Base-by-base conservation (phyloP, 192 early-diverging fungal species). In the Entomortierella parvispora region DNA sequence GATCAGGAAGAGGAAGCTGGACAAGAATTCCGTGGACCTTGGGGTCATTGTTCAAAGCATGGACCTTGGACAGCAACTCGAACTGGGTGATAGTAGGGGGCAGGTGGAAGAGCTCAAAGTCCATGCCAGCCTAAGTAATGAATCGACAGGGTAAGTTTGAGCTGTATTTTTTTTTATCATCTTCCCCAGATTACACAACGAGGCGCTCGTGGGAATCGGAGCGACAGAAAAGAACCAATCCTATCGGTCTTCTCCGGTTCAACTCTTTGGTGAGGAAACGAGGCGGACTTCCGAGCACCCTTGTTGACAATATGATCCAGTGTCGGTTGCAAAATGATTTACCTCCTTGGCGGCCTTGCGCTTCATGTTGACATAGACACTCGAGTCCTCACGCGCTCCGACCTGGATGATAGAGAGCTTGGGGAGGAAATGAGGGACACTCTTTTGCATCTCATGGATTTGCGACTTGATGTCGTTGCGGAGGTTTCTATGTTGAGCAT, bases 341-440 rank as follows among this genome's bases (percentile, higher is more conserved):
- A 96, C 90, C 86, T 98, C 95, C 33, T 83, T 85, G 55, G 93
- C 94, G 29, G 96, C 95, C 80, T 91, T 93, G 79, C 90, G 83
- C 85, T 99, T 99, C 89, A 96, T 94, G 52, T 89, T 85, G 52
- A 98, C 93, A 82, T 99, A 99, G 40, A 94, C 85, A 61, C 89
- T 91, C 23, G 96, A 98, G 83, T 99, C 98, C 61, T 97, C 95
- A 45, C 97, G 92, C 23, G 55, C 85, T 45, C 98, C 98, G 31
- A 99, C 97, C 84, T 99, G 95, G 55, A 99, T 82, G 23, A 97
- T 92, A 17, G 93, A 88, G 4, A 99, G 87, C 65, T 94, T 93
- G 48, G 97, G 96, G 51, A 69, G 79, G 81, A 96, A 96, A 46
- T 82, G 80, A 54, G 91, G 89, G 58, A 90, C 81, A 29, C 71